These are phyloP conservation scores for Lachnellula occidentalis DNA, from an alignment of 2,329 filamentous ascomycete genomes.

Conservation along the genomic window DNA sequence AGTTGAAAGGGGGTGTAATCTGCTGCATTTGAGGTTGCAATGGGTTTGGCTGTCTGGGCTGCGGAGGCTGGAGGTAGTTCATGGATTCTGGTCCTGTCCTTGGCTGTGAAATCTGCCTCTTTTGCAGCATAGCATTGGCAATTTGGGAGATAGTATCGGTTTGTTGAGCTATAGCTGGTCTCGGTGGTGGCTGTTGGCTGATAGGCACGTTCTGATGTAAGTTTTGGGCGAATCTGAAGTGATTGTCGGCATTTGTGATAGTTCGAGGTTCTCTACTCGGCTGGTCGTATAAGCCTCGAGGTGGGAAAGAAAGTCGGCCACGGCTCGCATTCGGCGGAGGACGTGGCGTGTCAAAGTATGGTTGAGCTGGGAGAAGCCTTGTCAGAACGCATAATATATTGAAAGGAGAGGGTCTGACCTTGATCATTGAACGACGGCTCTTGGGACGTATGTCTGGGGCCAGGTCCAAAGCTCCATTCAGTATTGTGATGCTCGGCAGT, in stretches of 20 bases:
- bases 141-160: conserved; percentile 17
- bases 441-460: conserved; percentile 6
- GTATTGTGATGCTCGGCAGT: conserved; percentile 2
- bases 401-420: conserved; percentile 7
- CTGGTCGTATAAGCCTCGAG: conserved; percentile 16
- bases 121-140: conserved; percentile 24
- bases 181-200: conserved; percentile 4
- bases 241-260: conserved; percentile 23
- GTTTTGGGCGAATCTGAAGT: conserved; percentile 26
- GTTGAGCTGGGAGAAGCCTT: neutral
- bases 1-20: conserved; percentile 25
- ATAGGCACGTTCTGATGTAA: conserved; percentile 16
- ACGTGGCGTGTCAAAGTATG: neutral
- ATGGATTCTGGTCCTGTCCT: conserved; percentile 3
- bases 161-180: conserved; percentile 1
- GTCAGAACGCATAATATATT: neutral
- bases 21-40: conserved; percentile 25
- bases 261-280: conserved; percentile 11
- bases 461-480: conserved; percentile 12
- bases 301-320: conserved; percentile 20
- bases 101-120: conserved; percentile 9
- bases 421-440: conserved; percentile 6
- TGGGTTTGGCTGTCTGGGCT: conserved; percentile 13
- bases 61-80: conserved; percentile 14
- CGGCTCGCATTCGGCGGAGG: conserved; percentile 1